Conservation (phyloP, 257 asterid species). For the Henckelia pumila region DNA sequence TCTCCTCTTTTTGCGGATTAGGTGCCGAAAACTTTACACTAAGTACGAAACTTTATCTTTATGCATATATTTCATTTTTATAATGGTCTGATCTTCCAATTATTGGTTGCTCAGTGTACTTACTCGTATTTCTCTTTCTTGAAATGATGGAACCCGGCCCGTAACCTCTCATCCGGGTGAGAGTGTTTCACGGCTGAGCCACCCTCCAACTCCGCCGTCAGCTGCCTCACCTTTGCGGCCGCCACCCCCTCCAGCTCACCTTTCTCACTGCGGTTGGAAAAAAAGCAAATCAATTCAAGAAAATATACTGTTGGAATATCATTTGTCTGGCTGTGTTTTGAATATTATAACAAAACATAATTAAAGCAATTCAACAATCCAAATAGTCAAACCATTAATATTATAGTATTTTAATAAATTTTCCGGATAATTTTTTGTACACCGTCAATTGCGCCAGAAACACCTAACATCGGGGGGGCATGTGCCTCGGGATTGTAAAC, state of each 20-base stretch:
- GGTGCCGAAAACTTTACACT: slow-evolving; percentile 26
- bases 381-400: too few species aligned
- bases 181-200: background rate
- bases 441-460: slow-evolving; percentile 21
- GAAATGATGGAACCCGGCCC: slow-evolving; percentile 13
- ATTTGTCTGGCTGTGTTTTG: too few species aligned
- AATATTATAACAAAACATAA: too few species aligned
- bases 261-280: slow-evolving; percentile 8
- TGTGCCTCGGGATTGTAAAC: slow-evolving; percentile 22
- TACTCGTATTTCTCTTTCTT: slow-evolving; percentile 25
- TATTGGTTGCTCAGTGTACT: background rate
- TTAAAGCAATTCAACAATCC: too few species aligned
- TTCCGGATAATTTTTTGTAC: background rate
- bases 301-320: too few species aligned
- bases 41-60: slow-evolving; percentile 21
- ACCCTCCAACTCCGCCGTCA: slow-evolving; percentile 22
- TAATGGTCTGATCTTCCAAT: too few species aligned
- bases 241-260: slow-evolving; percentile 19
- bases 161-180: slow-evolving; percentile 18
- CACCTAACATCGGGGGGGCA: background rate
- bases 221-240: slow-evolving; percentile 19
- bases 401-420: too few species aligned
- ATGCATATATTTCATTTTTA: background rate
- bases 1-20: slow-evolving; percentile 35
- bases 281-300: too few species aligned